A percentile compares a stretch with the other conserved stretches of the same genome.
phyloP scores from a whole-genome alignment of 352 stramenopile species.

The Globisporangium abappressorium region DNA sequence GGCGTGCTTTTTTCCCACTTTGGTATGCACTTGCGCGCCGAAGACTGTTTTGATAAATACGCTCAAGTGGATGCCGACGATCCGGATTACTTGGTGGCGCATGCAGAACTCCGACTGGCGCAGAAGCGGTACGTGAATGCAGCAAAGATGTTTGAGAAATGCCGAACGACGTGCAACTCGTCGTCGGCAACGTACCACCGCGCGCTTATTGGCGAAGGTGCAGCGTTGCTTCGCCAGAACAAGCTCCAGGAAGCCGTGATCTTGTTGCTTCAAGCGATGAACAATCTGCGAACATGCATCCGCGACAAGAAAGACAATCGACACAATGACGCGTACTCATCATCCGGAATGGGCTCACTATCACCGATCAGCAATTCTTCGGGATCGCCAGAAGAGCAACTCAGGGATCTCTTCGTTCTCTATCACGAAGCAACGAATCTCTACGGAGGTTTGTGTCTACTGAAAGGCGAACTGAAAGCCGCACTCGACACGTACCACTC shows the following conservation, averaged over 20 bases:
- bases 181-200: constrained; percentile 33
- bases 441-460: constrained; percentile 43
- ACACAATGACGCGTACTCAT: not conserved
- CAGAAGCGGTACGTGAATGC: constrained; percentile 38
- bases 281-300: constrained; percentile 30
- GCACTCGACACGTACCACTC: constrained; percentile 50
- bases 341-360: not conserved
- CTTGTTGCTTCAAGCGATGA: constrained; percentile 39
- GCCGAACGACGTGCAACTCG: constrained; percentile 22
- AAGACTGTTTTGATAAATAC: constrained; percentile 42
- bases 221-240: constrained; percentile 33
- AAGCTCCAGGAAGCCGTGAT: constrained; percentile 41
- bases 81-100: constrained; percentile 44
- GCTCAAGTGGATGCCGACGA: constrained; percentile 28
- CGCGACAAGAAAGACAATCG: not conserved
- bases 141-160: constrained; percentile 39
- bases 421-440: constrained; percentile 45
- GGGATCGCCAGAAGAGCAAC: not conserved
- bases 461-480: constrained; percentile 46
- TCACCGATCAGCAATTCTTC: constrained; percentile 1
- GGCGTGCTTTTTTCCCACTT: constrained; percentile 50
- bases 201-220: constrained; percentile 44
- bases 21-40: constrained; percentile 49
- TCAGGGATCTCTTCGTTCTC: constrained; percentile 23
- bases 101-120: constrained; percentile 42